phyloP scores from a whole-genome alignment of 768 basidiomycete species.

The Kwoniella sp. region DNA sequence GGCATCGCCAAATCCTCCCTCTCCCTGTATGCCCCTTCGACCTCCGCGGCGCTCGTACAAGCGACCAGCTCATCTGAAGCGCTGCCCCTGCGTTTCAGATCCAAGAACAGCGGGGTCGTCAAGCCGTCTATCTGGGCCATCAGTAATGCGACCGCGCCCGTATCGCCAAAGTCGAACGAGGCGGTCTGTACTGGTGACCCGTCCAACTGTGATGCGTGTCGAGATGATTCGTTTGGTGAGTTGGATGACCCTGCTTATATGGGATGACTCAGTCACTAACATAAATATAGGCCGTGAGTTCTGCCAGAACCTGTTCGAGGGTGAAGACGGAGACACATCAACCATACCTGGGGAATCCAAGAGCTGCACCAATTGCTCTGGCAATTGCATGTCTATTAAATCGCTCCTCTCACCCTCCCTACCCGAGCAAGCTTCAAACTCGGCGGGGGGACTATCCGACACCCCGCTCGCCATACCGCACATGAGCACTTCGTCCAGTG shows the following conservation, averaged over 20 bases:
- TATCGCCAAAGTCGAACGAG: constrained; percentile 7
- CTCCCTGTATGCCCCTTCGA: background rate
- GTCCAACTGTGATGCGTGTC: constrained; percentile 41
- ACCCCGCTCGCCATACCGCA: constrained; percentile 1
- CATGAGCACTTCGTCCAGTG: background rate
- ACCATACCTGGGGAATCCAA: constrained; percentile 5
- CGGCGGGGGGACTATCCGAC: too few species aligned
- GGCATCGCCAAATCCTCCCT: background rate
- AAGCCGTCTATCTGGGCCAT: constrained; percentile 29
- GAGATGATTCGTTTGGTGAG: constrained; percentile 41
- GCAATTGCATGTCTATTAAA: constrained; percentile 33
- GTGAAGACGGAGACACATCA: constrained; percentile 2
- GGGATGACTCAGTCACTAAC: too few species aligned
- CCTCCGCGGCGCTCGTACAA: background rate
- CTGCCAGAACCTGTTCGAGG: constrained; percentile 32
- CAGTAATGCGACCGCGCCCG: background rate
- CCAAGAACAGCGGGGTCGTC: constrained; percentile 4
- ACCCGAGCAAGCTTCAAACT: background rate
- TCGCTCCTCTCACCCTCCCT: constrained; percentile 15
- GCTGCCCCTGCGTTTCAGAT: constrained; percentile 21
- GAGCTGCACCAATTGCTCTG: constrained; percentile 20
- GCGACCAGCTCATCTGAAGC: constrained; percentile 15
- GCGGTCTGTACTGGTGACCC: constrained; percentile 45
- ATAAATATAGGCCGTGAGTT: constrained; percentile 46
- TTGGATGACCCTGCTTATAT: too few species aligned